A percentile compares a stretch with the other conserved stretches of the same genome.
phyloP scores from a whole-genome alignment of 306 rosid species.

The Pyrus bretschneideri region DNA sequence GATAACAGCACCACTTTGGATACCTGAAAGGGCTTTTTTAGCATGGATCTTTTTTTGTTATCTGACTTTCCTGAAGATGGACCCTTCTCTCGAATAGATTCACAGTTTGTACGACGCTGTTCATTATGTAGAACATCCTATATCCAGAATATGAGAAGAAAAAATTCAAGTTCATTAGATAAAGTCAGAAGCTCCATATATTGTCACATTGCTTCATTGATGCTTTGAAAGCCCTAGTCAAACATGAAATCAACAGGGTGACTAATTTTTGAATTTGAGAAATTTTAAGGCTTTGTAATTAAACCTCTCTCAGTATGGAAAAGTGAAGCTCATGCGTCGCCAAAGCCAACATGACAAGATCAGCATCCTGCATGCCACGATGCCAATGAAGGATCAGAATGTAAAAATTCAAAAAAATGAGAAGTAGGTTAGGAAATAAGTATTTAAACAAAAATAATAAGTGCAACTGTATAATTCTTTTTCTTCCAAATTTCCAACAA shows the following conservation, averaged over 20 bases:
- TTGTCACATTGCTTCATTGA: neutral
- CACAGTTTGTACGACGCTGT: neutral
- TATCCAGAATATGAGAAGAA: neutral
- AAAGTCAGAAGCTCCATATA: neutral
- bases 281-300: neutral
- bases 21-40: constrained; percentile 37
- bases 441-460: too few relatives aligned
- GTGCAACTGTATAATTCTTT: neutral
- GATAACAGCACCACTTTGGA: neutral
- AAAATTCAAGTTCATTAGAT: neutral
- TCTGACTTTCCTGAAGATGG: neutral
- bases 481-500: neutral
- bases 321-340: constrained; percentile 56
- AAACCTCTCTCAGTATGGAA: constrained; percentile 61
- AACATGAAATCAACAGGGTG: neutral
- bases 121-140: constrained; percentile 14
- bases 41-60: neutral
- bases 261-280: neutral
- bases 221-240: neutral
- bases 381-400: neutral
- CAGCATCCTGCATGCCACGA: constrained; percentile 49
- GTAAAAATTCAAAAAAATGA: neutral
- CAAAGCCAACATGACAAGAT: constrained; percentile 49
- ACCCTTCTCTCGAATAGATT: neutral
- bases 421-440: too few relatives aligned